Evolutionary conservation across 306 rosid species (phyloP).

Genomic region (Fragaria nilgerrensis): DNA sequence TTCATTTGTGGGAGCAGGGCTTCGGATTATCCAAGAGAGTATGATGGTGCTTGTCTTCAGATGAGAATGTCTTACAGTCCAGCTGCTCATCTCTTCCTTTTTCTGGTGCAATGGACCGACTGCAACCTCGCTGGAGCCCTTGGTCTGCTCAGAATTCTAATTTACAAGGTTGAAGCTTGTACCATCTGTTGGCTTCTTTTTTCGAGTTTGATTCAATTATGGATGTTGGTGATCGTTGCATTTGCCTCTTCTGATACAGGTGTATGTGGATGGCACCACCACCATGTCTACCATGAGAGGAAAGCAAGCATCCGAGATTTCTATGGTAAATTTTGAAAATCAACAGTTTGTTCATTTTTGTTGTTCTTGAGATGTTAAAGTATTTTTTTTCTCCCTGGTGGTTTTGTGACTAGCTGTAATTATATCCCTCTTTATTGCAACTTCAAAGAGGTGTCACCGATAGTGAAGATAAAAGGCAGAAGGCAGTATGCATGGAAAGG

Average conservation of each 20-base stretch:
- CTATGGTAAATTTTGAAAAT: constrained; percentile 54
- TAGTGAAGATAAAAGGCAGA: constrained; percentile 83
- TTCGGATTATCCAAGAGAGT: constrained; percentile 79
- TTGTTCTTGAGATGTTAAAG: not conserved
- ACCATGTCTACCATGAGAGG: constrained; percentile 96
- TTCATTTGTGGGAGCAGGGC: constrained; percentile 56
- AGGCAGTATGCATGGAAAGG: constrained; percentile 80
- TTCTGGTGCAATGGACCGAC: constrained; percentile 93
- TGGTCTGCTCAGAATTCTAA: constrained; percentile 83
- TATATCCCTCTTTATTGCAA: constrained; percentile 87
- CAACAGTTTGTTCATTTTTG: not conserved
- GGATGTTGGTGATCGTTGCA: constrained; percentile 25
- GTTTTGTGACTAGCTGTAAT: constrained; percentile 59
- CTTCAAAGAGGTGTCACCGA: constrained; percentile 84
- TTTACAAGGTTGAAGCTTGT: constrained; percentile 65
- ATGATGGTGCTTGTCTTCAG: constrained; percentile 96
- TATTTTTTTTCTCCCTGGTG: constrained; percentile 25
- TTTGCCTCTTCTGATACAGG: constrained; percentile 46
- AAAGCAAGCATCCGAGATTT: constrained; percentile 94
- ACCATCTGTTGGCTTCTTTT: not conserved
- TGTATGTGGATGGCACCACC: constrained; percentile 93
- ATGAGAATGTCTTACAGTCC: constrained; percentile 99
- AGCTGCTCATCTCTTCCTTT: constrained; percentile 88
- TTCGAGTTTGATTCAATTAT: constrained; percentile 21
- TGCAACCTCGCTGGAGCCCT: constrained; percentile 95